Conservation (phyloP, 1,284 basidiomycete species). For the Cutaneotrichosporon cutaneum region DNA sequence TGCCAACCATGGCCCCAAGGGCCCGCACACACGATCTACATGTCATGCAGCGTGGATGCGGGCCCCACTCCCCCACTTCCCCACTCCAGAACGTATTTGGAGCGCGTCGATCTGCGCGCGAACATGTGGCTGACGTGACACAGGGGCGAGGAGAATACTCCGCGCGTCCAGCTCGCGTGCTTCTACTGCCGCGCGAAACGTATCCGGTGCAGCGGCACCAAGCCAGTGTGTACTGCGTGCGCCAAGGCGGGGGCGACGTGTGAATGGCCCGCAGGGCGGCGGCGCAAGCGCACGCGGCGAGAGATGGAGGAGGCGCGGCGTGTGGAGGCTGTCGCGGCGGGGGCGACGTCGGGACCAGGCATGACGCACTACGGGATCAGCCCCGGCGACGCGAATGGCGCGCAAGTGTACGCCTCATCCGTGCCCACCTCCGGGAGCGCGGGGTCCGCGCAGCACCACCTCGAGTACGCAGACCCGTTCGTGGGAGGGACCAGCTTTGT, state of each 20-base stretch:
- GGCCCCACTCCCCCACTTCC: background rate
- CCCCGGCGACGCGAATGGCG: background rate
- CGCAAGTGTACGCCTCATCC: background rate
- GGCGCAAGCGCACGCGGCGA: conserved; percentile 52
- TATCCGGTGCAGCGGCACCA: conserved; percentile 51
- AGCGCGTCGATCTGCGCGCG: background rate
- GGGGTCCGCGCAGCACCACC: background rate
- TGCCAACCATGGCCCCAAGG: background rate
- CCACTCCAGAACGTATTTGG: background rate
- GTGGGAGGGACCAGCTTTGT: background rate
- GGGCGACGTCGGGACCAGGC: background rate
- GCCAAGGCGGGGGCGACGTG: conserved; percentile 46
- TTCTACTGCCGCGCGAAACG: conserved; percentile 51
- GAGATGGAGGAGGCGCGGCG: conserved; percentile 54
- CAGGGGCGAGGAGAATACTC: conserved; percentile 3
- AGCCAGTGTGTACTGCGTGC: conserved; percentile 49
- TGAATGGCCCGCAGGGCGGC: conserved; percentile 51
- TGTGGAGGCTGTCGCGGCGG: background rate
- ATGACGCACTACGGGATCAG: conserved; percentile 6
- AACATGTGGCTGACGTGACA: conserved; percentile 6
- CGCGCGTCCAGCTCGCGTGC: conserved; percentile 35
- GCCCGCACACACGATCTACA: background rate
- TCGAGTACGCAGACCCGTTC: background rate
- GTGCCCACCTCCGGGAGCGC: background rate
- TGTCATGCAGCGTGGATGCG: background rate